phyloP scores from a whole-genome alignment of 805 yeast genomes.

The Ogataea pini region DNA sequence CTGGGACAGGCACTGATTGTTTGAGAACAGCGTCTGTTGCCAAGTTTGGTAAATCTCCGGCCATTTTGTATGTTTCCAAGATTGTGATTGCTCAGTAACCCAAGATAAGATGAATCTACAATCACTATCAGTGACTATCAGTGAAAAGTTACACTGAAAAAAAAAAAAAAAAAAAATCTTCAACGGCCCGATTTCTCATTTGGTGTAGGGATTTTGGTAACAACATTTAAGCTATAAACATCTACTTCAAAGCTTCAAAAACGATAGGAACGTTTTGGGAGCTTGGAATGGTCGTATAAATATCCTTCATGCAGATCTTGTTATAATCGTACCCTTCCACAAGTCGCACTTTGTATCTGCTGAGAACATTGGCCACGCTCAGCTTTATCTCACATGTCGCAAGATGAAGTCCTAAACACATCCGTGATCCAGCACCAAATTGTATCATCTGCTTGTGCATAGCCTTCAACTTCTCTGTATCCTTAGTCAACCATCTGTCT shows the following conservation, averaged over 20 bases:
- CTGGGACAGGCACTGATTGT: slow-evolving; percentile 84
- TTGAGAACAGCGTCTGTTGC: slow-evolving; percentile 92
- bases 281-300: slow-evolving; percentile 35
- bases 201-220: slow-evolving; percentile 1
- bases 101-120: no score
- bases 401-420: slow-evolving; percentile 73
- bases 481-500: slow-evolving; percentile 58
- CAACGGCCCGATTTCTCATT: background rate
- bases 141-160: background rate
- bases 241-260: slow-evolving; percentile 8
- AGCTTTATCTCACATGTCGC: slow-evolving; percentile 68
- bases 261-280: slow-evolving; percentile 26
- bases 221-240: background rate
- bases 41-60: slow-evolving; percentile 55
- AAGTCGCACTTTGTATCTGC: slow-evolving; percentile 40
- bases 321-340: slow-evolving; percentile 29
- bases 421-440: slow-evolving; percentile 71
- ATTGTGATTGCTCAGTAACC: background rate
- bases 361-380: slow-evolving; percentile 52
- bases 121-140: background rate
- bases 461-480: slow-evolving; percentile 37
- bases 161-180: background rate
- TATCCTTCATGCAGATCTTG: slow-evolving; percentile 31
- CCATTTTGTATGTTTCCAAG: slow-evolving; percentile 16
- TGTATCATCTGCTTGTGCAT: slow-evolving; percentile 62